phyloP scores from a whole-genome alignment of 306 rosid genomes.

The barrel medic (Medicago truncatula) region DNA sequence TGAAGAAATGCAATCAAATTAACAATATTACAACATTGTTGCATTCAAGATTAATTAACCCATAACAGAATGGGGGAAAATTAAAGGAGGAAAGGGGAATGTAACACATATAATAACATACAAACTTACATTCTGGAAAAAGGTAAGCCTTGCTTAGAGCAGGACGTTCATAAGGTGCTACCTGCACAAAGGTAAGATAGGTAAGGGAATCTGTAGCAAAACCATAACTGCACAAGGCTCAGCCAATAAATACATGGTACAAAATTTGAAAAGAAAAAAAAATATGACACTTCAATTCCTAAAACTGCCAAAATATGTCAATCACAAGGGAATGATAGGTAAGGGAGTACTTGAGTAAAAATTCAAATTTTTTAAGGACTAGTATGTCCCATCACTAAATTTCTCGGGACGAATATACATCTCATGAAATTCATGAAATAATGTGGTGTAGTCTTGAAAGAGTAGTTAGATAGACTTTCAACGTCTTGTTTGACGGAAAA shows the following conservation, averaged over 20 bases:
- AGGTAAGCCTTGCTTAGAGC: constrained; percentile 98
- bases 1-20: constrained; percentile 17
- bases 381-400: neutral
- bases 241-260: neutral
- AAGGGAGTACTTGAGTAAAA: no score
- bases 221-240: constrained; percentile 17
- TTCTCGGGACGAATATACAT: neutral
- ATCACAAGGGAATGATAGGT: no score
- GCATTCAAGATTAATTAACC: constrained; percentile 13
- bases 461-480: no score
- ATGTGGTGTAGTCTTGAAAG: no score
- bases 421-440: no score
- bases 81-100: neutral
- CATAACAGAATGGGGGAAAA: neutral
- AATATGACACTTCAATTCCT: neutral
- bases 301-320: neutral
- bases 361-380: neutral
- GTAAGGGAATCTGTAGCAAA: constrained; percentile 27
- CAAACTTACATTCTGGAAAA: constrained; percentile 88
- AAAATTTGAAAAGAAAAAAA: constrained; percentile 4
- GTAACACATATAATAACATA: constrained; percentile 4
- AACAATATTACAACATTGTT: constrained; percentile 12
- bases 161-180: constrained; percentile 99
- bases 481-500: no score
- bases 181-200: constrained; percentile 50